Percentiles rank a stretch among this genome's conserved stretches.
phyloP scores from a whole-genome alignment of 306 rosid species.

The Citrullus mucosospermus region DNA sequence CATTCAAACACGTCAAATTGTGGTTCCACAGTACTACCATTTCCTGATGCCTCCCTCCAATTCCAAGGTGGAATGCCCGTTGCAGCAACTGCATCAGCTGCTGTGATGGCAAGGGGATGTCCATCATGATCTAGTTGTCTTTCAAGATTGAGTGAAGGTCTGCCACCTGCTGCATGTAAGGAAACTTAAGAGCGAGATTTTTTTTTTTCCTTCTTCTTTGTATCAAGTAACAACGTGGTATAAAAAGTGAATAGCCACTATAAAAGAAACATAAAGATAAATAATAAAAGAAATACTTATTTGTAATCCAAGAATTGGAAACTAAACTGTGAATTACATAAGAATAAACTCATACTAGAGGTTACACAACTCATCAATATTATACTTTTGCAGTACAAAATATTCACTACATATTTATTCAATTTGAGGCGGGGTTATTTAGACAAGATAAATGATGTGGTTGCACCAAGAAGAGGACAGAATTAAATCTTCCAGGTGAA shows the following conservation, averaged over 20 bases:
- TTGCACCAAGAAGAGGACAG: background rate
- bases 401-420: background rate
- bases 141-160: constrained; percentile 90
- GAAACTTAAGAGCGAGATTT: constrained; percentile 8
- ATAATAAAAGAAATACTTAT: background rate
- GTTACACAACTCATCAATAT: background rate
- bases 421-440: background rate
- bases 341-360: background rate
- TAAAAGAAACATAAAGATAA: background rate
- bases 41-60: constrained; percentile 95
- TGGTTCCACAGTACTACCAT: constrained; percentile 31
- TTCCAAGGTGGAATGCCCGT: constrained; percentile 93
- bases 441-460: background rate
- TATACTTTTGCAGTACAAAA: background rate
- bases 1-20: background rate
- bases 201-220: background rate
- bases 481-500: background rate
- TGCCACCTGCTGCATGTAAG: constrained; percentile 54
- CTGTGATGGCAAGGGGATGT: constrained; percentile 85
- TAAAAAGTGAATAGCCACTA: background rate
- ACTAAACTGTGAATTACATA: background rate
- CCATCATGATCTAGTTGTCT: constrained; percentile 87
- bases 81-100: constrained; percentile 80
- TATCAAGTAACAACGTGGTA: background rate
- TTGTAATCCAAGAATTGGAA: background rate